Base-by-base conservation (phyloP, 495 filamentous ascomycete species). In the Penicillium egyptiacum region DNA sequence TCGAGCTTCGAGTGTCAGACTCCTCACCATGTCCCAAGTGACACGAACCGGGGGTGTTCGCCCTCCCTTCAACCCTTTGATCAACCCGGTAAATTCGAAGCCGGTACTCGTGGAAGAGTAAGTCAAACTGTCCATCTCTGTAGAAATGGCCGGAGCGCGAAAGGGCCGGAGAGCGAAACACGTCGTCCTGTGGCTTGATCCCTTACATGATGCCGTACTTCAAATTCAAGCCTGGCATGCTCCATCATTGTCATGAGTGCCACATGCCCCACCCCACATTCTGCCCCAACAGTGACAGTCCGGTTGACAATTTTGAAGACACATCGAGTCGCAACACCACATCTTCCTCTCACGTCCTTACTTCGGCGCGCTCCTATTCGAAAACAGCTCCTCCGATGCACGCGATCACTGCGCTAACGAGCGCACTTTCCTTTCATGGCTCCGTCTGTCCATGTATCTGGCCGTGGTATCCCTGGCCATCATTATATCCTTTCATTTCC, bases 391-490 rank as follows among this genome's bases (percentile, higher is more conserved):
- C 53, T 92, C 88, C 51, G 95, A 99, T 73, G 93, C 92, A 20
- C 86, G 94, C 33, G 80, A 83, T 57, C 80, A 82, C 70, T 79
- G 75, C 60, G 81, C 81, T 28, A 82, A 81, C 49, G 81, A 83
- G 60, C 78, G 81, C 43, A 83, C 88, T 19, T 98, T 98, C 67
- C 87, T 98, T 50, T 97, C 95, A 19, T 97, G 92, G 83, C 86
- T 98, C 5, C 86, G 94, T 4, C 83, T 98, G 5, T 87, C 89
- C 17, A 83, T 97, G 64, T 96, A 96, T 76, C 88, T 98, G 79
- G 82, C 91, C 52, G 77, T 98, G 31, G 93, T 98, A 19, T 83
- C 90, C 9, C 78, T 93, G 17, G 94, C 94, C 40, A 96, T 98
- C 58, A 81, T 94, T 9, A 81, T 96, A 39, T 96, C 91, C 8